Conservation (phyloP, 352 stramenopile species). For the Aphanomyces euteiches region DNA sequence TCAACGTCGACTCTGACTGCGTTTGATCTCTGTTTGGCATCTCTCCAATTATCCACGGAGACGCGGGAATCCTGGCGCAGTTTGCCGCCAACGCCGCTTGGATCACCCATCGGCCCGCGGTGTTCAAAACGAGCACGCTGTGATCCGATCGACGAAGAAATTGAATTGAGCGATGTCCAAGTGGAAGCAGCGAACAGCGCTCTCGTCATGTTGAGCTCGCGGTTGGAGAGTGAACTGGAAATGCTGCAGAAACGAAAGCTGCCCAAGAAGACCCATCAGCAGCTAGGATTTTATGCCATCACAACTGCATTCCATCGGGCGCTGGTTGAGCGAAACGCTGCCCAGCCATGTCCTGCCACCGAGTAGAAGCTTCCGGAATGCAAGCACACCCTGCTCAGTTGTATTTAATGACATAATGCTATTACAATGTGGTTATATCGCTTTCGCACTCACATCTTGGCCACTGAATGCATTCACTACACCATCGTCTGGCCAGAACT, state of each 20-base stretch:
- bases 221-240: slow-evolving; percentile 71
- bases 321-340: slow-evolving; percentile 48
- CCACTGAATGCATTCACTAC: too few species aligned
- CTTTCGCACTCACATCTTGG: background rate
- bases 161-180: background rate
- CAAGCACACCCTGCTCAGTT: background rate
- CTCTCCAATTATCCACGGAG: slow-evolving; percentile 64
- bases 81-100: slow-evolving; percentile 61
- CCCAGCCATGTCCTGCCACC: background rate
- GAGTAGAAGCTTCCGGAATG: background rate
- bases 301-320: slow-evolving; percentile 74
- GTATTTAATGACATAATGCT: slow-evolving; percentile 12
- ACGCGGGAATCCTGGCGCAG: slow-evolving; percentile 71
- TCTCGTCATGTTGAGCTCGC: slow-evolving; percentile 64
- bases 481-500: too few species aligned
- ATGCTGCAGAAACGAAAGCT: slow-evolving; percentile 47
- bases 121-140: slow-evolving; percentile 57
- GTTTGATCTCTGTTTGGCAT: slow-evolving; percentile 28
- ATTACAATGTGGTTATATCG: background rate
- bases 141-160: slow-evolving; percentile 37
- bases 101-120: slow-evolving; percentile 52
- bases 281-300: slow-evolving; percentile 80
- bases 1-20: background rate
- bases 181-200: slow-evolving; percentile 34
- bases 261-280: slow-evolving; percentile 32